phyloP scores from a whole-genome alignment of 768 basidiomycete species.

The Amanita subjunquillea region DNA sequence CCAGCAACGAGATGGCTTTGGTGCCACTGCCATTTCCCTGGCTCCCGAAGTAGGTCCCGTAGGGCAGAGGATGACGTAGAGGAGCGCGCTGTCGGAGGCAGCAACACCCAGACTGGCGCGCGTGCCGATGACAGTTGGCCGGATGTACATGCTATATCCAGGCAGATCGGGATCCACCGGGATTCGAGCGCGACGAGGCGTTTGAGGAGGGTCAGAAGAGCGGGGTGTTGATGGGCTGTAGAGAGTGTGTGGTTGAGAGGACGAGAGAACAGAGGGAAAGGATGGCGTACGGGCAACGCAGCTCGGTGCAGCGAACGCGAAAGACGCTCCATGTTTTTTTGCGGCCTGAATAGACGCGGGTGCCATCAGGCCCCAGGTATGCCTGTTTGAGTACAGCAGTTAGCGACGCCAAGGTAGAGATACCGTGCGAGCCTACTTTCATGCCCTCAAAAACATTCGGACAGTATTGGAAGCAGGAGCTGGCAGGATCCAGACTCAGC shows the following conservation, averaged over 20 bases:
- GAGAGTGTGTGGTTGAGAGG: neutral
- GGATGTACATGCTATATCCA: slow-evolving; percentile 80
- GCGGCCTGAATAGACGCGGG: slow-evolving; percentile 74
- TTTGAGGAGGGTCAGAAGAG: slow-evolving; percentile 64
- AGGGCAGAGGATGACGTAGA: slow-evolving; percentile 66
- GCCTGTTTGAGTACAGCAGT: slow-evolving; percentile 14
- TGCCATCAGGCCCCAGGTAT: slow-evolving; percentile 61
- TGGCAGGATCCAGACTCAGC: slow-evolving; percentile 55
- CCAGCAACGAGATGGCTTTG: slow-evolving; percentile 32
- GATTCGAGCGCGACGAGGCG: slow-evolving; percentile 59
- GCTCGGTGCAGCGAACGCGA: slow-evolving; percentile 57
- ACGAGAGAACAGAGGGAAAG: neutral
- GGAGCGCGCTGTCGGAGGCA: slow-evolving; percentile 60
- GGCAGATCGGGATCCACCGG: slow-evolving; percentile 71
- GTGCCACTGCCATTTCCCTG: slow-evolving; percentile 31
- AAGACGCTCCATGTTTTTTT: slow-evolving; percentile 80
- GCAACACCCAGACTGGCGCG: slow-evolving; percentile 46
- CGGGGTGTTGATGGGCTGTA: slow-evolving; percentile 61
- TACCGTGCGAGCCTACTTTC: slow-evolving; percentile 30
- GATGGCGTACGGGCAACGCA: slow-evolving; percentile 48
- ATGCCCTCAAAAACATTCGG: slow-evolving; percentile 84
- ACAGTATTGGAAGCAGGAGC: slow-evolving; percentile 81
- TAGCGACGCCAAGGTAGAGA: neutral
- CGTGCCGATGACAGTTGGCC: slow-evolving; percentile 65
- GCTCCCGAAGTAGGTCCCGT: slow-evolving; percentile 66